Percentiles rank a stretch among this genome's conserved stretches.
These are phyloP conservation scores for Sporothrix humicola DNA, from an alignment of 2,329 filamentous ascomycete species.

Conservation along the genomic window DNA sequence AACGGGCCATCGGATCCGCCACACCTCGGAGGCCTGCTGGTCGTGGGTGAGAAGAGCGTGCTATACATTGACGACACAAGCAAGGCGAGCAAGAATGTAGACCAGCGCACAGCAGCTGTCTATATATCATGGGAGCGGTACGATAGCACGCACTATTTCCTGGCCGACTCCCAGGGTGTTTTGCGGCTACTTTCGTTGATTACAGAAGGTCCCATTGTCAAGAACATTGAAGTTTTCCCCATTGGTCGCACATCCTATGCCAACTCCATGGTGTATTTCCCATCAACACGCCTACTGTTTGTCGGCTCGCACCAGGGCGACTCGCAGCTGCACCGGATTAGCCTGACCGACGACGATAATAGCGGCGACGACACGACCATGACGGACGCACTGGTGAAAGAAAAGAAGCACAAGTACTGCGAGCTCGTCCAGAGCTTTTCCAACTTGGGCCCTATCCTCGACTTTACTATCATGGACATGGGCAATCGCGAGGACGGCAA, in stretches of 20 bases:
- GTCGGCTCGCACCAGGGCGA: slow-evolving; percentile 93
- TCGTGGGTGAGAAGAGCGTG: slow-evolving; percentile 80
- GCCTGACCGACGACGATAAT: slow-evolving; percentile 52
- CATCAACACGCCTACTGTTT: slow-evolving; percentile 73
- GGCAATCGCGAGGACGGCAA: slow-evolving; percentile 77
- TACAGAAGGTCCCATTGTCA: slow-evolving; percentile 69
- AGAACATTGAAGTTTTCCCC: slow-evolving; percentile 71
- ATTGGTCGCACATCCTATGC: slow-evolving; percentile 75
- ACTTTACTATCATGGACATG: slow-evolving; percentile 96
- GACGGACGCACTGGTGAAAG: slow-evolving; percentile 1
- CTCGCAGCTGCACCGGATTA: slow-evolving; percentile 77
- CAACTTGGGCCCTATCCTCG: slow-evolving; percentile 88
- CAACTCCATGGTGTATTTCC: slow-evolving; percentile 78
- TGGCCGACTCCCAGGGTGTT: slow-evolving; percentile 89
- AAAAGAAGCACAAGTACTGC: slow-evolving; percentile 49
- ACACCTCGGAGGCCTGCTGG: slow-evolving; percentile 71
- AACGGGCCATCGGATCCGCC: slow-evolving; percentile 54
- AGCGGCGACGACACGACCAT: background rate
- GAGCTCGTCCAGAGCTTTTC: slow-evolving; percentile 74
- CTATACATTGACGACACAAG: slow-evolving; percentile 83
- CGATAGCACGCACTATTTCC: slow-evolving; percentile 79
- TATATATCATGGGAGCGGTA: slow-evolving; percentile 92
- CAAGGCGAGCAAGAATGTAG: slow-evolving; percentile 67
- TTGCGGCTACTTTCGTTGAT: slow-evolving; percentile 84
- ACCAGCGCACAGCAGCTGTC: slow-evolving; percentile 75